phyloP scores from a whole-genome alignment of 75 land plant genomes.

The Sequoiadendron giganteum region DNA sequence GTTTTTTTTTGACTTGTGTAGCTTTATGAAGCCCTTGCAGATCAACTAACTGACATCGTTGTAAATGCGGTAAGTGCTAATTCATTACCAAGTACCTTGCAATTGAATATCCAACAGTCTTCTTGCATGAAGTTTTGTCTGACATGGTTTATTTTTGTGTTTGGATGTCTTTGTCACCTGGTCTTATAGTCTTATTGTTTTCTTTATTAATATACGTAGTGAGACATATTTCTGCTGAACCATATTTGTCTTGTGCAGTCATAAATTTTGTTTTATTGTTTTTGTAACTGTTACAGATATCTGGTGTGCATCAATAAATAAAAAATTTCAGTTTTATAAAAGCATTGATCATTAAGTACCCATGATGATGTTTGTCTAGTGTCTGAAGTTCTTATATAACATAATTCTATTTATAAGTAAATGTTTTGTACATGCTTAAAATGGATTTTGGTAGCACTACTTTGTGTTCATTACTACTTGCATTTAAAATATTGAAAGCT shows the following conservation, averaged over 20 bases:
- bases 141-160: neutral
- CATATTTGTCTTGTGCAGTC: neutral
- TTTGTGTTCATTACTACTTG: neutral
- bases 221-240: neutral
- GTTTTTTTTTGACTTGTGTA: conserved; percentile 15
- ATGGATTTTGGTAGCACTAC: neutral
- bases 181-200: neutral
- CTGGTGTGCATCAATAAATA: neutral
- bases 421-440: neutral
- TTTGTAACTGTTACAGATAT: neutral
- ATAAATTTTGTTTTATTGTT: neutral
- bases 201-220: neutral
- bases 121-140: neutral
- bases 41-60: conserved; percentile 93
- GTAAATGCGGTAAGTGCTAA: conserved; percentile 72
- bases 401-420: neutral
- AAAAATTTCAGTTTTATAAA: neutral
- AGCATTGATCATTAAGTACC: neutral
- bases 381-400: neutral
- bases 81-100: neutral
- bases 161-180: neutral
- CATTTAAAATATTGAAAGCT: neutral
- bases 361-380: neutral
- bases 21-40: conserved; percentile 93
- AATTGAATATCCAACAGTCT: neutral